A percentile compares a stretch with the other conserved stretches of the same genome.
Evolutionary conservation across 169 alveolate genomes (phyloP).

Genomic region (Perkinsus olseni): DNA sequence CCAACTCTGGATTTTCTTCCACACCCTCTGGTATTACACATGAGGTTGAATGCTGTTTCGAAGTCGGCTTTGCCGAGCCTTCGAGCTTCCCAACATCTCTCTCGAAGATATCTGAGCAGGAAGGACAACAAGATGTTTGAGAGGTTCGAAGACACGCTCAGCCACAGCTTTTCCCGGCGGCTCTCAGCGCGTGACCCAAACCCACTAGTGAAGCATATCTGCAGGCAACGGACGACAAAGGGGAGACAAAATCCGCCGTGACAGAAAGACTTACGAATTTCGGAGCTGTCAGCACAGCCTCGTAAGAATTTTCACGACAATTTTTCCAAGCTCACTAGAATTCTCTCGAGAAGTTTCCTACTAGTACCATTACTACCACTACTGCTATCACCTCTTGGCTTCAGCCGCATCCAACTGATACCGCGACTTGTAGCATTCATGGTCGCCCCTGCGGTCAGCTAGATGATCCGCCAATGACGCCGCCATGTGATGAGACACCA

Average conservation of each 20-base stretch:
- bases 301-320: too few species aligned
- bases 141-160: too few species aligned
- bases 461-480: neutral
- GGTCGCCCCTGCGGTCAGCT: neutral
- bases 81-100: neutral
- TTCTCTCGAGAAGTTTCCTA: too few species aligned
- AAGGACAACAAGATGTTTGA: neutral
- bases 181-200: neutral
- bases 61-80: neutral
- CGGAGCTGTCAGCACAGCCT: too few species aligned
- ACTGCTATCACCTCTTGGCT: neutral
- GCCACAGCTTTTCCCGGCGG: too few species aligned
- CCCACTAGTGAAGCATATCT: too few species aligned
- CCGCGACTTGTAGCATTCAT: neutral
- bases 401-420: neutral
- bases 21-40: neutral
- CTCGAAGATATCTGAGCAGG: neutral
- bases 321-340: too few species aligned
- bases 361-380: too few species aligned
- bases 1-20: too few species aligned
- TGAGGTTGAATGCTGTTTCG: neutral
- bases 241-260: too few species aligned
- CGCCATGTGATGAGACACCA: neutral
- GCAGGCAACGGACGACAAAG: too few species aligned
- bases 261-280: too few species aligned